Conservation (phyloP, 495 filamentous ascomycete species). For the Daldinia grandis region DNA sequence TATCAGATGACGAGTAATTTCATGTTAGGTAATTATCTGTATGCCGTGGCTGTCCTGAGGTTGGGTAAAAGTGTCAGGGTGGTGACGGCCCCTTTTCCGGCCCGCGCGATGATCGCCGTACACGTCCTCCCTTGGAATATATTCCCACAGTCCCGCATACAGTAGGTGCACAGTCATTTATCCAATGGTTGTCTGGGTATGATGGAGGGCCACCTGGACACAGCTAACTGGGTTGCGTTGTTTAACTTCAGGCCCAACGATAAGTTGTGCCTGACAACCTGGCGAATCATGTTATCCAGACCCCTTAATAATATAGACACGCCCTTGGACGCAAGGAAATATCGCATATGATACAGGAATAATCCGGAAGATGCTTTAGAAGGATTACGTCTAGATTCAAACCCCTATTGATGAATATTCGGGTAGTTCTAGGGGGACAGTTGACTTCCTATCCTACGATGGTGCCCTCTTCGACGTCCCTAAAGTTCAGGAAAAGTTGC, state of each 20-base stretch:
- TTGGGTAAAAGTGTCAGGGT: constrained; percentile 17
- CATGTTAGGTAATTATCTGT: constrained; percentile 21
- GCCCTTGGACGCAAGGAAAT: constrained; percentile 2
- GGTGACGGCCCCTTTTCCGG: constrained; percentile 33
- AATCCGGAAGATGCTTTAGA: background rate
- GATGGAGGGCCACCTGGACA: constrained; percentile 30
- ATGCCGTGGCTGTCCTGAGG: constrained; percentile 6
- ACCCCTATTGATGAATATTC: constrained; percentile 20
- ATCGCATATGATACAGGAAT: constrained; percentile 10
- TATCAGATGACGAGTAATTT: background rate
- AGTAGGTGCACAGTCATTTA: constrained; percentile 2
- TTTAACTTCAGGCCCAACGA: constrained; percentile 33
- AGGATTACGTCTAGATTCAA: background rate
- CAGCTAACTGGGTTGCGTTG: constrained; percentile 29
- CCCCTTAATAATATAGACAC: constrained; percentile 23
- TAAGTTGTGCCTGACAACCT: constrained; percentile 35
- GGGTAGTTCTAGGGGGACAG: background rate
- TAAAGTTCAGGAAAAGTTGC: background rate
- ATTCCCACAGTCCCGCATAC: constrained; percentile 28
- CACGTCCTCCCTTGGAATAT: constrained; percentile 37
- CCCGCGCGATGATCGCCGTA: constrained; percentile 31
- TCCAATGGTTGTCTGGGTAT: constrained; percentile 11
- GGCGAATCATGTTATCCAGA: constrained; percentile 33
- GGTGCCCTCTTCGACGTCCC: background rate
- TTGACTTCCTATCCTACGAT: constrained; percentile 1